phyloP scores from a whole-genome alignment of 2,329 filamentous ascomycete species.

The Byssoonygena ceratinophila region DNA sequence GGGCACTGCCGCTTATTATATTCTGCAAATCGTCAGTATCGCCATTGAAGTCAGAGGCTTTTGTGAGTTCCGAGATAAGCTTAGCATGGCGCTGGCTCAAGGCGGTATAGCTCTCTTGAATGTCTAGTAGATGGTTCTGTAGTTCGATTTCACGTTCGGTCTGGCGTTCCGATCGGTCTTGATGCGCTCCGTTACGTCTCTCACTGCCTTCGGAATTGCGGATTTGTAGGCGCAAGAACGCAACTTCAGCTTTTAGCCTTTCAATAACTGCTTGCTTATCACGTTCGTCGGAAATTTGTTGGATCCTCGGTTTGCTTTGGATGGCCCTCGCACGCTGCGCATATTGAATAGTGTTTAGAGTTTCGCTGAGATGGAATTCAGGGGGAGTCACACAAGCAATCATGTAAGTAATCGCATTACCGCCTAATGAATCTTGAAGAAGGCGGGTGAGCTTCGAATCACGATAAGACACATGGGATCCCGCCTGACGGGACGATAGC shows the following conservation, averaged over 20 bases:
- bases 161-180: constrained; percentile 64
- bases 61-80: constrained; percentile 85
- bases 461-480: constrained; percentile 90
- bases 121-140: constrained; percentile 84
- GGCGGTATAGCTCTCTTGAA: constrained; percentile 87
- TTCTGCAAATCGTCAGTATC: constrained; percentile 41
- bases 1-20: constrained; percentile 60
- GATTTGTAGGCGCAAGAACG: constrained; percentile 88
- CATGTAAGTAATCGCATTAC: constrained; percentile 98
- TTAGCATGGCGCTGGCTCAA: constrained; percentile 90
- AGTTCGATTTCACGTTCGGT: constrained; percentile 80
- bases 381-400: constrained; percentile 95
- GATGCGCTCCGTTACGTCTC: constrained; percentile 44
- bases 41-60: constrained; percentile 56
- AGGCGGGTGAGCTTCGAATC: constrained; percentile 94
- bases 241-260: constrained; percentile 81
- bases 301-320: constrained; percentile 93
- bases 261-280: constrained; percentile 94
- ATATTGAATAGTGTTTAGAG: constrained; percentile 93
- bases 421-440: constrained; percentile 89
- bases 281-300: constrained; percentile 75
- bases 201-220: constrained; percentile 64
- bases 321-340: constrained; percentile 92
- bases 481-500: constrained; percentile 76
- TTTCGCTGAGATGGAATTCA: constrained; percentile 95